Conservation (phyloP, 805 yeast species). For the Lipomyces kockii region DNA sequence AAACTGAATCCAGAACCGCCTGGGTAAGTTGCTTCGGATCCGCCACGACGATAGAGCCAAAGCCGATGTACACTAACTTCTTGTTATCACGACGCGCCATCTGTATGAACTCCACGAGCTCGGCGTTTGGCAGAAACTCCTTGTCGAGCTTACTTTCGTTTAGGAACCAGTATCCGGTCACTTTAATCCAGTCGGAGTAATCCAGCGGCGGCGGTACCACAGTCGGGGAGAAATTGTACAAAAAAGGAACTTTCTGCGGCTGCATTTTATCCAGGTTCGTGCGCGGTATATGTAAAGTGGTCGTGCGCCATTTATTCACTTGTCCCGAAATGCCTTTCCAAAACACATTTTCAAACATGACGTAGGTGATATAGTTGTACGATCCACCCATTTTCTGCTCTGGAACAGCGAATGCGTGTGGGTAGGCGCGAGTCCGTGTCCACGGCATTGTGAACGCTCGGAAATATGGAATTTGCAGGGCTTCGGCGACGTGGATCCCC, state of each 20-base stretch:
- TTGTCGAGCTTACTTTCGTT: slow-evolving; percentile 58
- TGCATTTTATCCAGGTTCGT: slow-evolving; percentile 74
- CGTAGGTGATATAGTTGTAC: slow-evolving; percentile 89
- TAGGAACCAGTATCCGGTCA: slow-evolving; percentile 94
- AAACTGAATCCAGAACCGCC: slow-evolving; percentile 78
- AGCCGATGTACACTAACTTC: slow-evolving; percentile 88
- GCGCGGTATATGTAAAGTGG: slow-evolving; percentile 63
- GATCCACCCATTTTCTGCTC: slow-evolving; percentile 92
- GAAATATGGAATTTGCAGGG: slow-evolving; percentile 83
- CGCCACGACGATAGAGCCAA: slow-evolving; percentile 91
- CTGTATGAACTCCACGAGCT: slow-evolving; percentile 61
- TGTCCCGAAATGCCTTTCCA: slow-evolving; percentile 92
- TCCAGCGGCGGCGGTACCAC: slow-evolving; percentile 93
- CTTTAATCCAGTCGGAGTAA: slow-evolving; percentile 92
- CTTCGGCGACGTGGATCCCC: slow-evolving; percentile 94
- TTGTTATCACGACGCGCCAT: slow-evolving; percentile 64
- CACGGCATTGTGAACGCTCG: slow-evolving; percentile 99
- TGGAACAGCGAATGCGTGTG: slow-evolving; percentile 94
- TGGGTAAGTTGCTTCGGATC: slow-evolving; percentile 78
- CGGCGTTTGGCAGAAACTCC: slow-evolving; percentile 64
- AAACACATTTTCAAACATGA: slow-evolving; percentile 86
- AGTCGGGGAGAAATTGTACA: slow-evolving; percentile 86
- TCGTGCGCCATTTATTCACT: slow-evolving; percentile 84
- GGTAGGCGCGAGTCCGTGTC: slow-evolving; percentile 94
- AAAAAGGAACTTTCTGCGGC: slow-evolving; percentile 80